Evolutionary conservation across 23 red algal genomes (phyloP).

Genomic region (Cyanidiococcus yangmingshanensis): DNA sequence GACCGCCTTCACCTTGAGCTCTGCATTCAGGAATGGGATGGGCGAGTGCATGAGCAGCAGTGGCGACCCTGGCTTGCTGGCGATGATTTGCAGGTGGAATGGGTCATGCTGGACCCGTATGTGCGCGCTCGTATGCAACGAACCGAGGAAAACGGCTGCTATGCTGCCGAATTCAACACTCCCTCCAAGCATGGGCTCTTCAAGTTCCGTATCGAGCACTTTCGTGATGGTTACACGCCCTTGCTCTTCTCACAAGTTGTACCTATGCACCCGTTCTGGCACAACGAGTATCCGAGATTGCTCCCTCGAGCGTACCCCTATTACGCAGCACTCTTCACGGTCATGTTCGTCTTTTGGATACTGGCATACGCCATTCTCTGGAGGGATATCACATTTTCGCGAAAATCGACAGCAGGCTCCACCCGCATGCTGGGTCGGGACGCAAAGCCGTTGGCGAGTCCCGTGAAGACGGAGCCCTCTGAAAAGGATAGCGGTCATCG

Average conservation of each 20-base stretch:
- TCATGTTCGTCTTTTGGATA: constrained; percentile 53
- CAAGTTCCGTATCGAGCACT: constrained; percentile 70
- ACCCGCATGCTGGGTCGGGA: too few relatives aligned
- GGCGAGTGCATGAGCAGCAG: neutral
- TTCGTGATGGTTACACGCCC: constrained; percentile 48
- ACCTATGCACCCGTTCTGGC: constrained; percentile 68
- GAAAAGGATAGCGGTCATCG: too few relatives aligned
- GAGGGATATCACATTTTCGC: neutral
- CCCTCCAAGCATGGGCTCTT: constrained; percentile 76
- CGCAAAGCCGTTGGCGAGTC: too few relatives aligned
- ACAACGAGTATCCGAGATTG: constrained; percentile 94
- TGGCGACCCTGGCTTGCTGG: constrained; percentile 43
- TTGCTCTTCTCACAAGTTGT: constrained; percentile 40
- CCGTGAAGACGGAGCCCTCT: too few relatives aligned
- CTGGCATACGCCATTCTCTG: constrained; percentile 48
- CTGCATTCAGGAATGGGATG: constrained; percentile 60
- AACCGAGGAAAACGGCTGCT: constrained; percentile 22
- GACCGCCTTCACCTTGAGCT: constrained; percentile 56
- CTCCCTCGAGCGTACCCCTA: constrained; percentile 84
- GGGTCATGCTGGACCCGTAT: constrained; percentile 83
- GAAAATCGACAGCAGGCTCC: too few relatives aligned
- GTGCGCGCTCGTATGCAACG: constrained; percentile 32
- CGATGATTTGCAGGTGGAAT: constrained; percentile 77
- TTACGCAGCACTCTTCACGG: constrained; percentile 53
- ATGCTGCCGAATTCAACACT: constrained; percentile 37